Percentiles rank a stretch among this genome's conserved stretches.
Evolutionary conservation across 345 rosid genomes (phyloP).

Genomic region (Ceriops zippeliana): DNA sequence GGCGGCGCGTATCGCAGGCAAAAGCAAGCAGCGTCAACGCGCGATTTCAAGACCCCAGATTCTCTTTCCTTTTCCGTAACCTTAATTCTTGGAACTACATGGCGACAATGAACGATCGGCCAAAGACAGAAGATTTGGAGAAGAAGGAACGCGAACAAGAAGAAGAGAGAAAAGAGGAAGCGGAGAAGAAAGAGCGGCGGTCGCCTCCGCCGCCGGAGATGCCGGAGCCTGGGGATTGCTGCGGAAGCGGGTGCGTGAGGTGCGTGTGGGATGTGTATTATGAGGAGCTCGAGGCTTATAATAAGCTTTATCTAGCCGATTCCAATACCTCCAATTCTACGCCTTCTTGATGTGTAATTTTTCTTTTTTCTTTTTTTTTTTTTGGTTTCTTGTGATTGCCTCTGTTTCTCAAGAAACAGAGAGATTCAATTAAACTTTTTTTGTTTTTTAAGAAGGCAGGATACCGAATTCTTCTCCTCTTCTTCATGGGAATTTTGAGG

Average conservation of each 20-base stretch:
- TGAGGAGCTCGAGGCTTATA: slow-evolving; percentile 75
- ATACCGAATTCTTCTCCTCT: no score
- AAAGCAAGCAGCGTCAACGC: background rate
- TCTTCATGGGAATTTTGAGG: no score
- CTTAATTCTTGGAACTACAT: background rate
- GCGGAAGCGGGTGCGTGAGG: slow-evolving; percentile 89
- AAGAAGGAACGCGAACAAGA: background rate
- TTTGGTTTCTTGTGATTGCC: background rate
- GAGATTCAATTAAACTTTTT: no score
- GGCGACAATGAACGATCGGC: slow-evolving; percentile 11
- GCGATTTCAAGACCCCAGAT: background rate
- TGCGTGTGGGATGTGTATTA: slow-evolving; percentile 97
- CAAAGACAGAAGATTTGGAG: background rate
- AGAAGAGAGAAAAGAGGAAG: slow-evolving; percentile 14
- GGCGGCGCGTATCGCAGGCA: background rate
- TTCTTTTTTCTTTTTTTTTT: background rate
- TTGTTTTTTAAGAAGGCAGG: no score
- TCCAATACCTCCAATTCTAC: slow-evolving; percentile 15
- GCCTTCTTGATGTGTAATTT: background rate
- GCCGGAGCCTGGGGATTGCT: slow-evolving; percentile 92
- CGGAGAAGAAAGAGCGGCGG: slow-evolving; percentile 7
- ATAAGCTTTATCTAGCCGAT: slow-evolving; percentile 38
- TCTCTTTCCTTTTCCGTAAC: background rate
- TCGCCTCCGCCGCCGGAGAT: slow-evolving; percentile 80
- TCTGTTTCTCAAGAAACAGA: no score